A percentile compares a stretch with the other conserved stretches of the same genome.
phyloP scores from a whole-genome alignment of 108 stramenopile species.

The Pseudonitzschia pungens region DNA sequence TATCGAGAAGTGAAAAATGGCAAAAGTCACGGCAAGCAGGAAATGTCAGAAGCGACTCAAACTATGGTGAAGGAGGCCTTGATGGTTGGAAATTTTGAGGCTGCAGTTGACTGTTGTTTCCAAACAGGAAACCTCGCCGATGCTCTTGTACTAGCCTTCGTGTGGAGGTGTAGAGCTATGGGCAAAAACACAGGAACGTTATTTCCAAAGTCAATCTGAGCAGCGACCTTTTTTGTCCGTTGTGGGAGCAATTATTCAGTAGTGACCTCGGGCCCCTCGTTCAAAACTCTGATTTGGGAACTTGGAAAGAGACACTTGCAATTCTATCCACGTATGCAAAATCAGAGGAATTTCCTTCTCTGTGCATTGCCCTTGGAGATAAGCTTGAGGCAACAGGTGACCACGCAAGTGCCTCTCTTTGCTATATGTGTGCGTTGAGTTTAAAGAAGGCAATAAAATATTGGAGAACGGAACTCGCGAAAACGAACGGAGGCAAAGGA shows the following conservation, averaged over 20 bases:
- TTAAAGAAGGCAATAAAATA: conserved; percentile 76
- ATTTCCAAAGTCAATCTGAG: conserved; percentile 72
- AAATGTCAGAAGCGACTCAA: conserved; percentile 67
- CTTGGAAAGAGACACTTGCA: conserved; percentile 95
- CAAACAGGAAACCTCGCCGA: conserved; percentile 86
- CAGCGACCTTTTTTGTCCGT: conserved; percentile 84
- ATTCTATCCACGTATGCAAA: conserved; percentile 92
- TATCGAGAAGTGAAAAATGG: conserved; percentile 30
- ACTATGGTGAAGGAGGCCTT: conserved; percentile 81
- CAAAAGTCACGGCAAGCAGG: conserved; percentile 4
- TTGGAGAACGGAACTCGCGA: conserved; percentile 74
- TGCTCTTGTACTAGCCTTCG: conserved; percentile 89
- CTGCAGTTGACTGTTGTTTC: conserved; percentile 96
- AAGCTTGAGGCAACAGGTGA: conserved; percentile 85
- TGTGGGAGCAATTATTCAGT: conserved; percentile 87
- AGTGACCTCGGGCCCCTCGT: conserved; percentile 70
- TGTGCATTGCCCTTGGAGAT: conserved; percentile 88
- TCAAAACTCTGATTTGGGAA: conserved; percentile 60
- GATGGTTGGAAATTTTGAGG: conserved; percentile 94
- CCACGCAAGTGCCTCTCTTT: conserved; percentile 76
- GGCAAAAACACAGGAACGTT: conserved; percentile 87
- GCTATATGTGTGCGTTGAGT: conserved; percentile 95
- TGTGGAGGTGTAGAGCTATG: conserved; percentile 94
- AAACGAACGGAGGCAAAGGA: conserved; percentile 38
- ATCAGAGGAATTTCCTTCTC: conserved; percentile 86